Base-by-base conservation (phyloP, 2,329 filamentous ascomycete species). In the Apiospora rasikravindrae region DNA sequence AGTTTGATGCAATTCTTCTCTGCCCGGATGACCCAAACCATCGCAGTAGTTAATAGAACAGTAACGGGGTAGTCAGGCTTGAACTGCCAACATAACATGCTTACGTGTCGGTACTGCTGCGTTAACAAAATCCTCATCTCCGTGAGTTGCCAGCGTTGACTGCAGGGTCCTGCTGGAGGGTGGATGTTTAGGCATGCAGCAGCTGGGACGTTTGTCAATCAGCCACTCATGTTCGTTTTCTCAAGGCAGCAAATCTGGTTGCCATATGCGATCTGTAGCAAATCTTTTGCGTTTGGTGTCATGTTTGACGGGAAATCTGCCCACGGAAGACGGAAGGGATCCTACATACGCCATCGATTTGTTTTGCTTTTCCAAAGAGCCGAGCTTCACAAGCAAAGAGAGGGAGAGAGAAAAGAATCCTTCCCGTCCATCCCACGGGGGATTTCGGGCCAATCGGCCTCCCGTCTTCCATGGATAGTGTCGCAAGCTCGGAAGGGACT, bases 221-320 rank as follows among this genome's bases (percentile, higher is more conserved):
- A 29, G 19, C 57, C 57, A 64, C 33, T 64, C 22, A n/a, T 33
- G 22, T 33, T 64, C 22, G 8, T n/a, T 37, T n/a, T n/a, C 8
- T 64, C 29, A n/a, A 64, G 57, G 33, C 57, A 64, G 11, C 33
- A 24, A 64, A 64, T 64, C 57, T 64, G 14, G 57, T 64, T 64
- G 33, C 57, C 57, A 40, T 64, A 64, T 64, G 57, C 57, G 57
- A 64, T 64, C 57, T 68, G 66, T 68, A 68, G 66, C 66, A 44
- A 68, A 29, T 13, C 24, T 67, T 10, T 29, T 22, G 66, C 66
- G 66, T 44, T 47, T 68, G 66, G 66, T 68, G 66, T 68, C 13
- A 45, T 68, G 40, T 68, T 68, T 33, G 66, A 68, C 66, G 44
- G 40, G 66, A 45, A 68, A 47, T 47, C 44, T 40, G 57, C n/a